phyloP scores from a whole-genome alignment of 208 protist genomes.

The Acanthamoeba polyphaga region DNA sequence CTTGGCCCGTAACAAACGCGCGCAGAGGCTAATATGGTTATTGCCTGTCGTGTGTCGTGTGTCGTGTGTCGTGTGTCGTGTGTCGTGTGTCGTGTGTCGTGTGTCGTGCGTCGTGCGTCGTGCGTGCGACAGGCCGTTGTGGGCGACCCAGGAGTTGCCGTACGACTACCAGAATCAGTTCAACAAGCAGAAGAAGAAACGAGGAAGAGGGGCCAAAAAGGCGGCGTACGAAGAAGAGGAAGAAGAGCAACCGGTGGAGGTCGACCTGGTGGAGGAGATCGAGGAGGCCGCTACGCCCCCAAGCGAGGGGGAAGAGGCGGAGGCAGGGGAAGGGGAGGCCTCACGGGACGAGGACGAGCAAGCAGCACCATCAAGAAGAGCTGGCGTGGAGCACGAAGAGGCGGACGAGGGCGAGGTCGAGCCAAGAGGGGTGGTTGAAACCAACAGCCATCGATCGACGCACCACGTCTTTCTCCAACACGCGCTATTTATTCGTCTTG shows the following conservation, averaged over 20 bases:
- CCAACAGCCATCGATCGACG: not conserved
- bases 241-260: not conserved
- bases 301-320: not conserved
- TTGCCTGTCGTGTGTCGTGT: not conserved
- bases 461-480: not conserved
- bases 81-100: not conserved
- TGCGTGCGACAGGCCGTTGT: constrained; percentile 4
- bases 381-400: constrained; percentile 26
- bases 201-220: not conserved
- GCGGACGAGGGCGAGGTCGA: not conserved
- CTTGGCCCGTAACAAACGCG: no score
- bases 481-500: not conserved
- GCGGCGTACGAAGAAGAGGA: not conserved
- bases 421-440: not conserved
- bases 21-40: not conserved
- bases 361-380: not conserved
- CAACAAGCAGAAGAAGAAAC: constrained; percentile 4
- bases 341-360: not conserved
- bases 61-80: not conserved
- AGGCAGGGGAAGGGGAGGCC: not conserved
- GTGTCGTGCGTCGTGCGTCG: not conserved
- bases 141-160: constrained; percentile 18
- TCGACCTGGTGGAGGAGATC: not conserved
- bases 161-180: constrained; percentile 70
- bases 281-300: not conserved